Evolutionary conservation across 345 rosid genomes (phyloP), one percentile per base, ranked within the genome.

Genomic region (Trapa incisa): DNA sequence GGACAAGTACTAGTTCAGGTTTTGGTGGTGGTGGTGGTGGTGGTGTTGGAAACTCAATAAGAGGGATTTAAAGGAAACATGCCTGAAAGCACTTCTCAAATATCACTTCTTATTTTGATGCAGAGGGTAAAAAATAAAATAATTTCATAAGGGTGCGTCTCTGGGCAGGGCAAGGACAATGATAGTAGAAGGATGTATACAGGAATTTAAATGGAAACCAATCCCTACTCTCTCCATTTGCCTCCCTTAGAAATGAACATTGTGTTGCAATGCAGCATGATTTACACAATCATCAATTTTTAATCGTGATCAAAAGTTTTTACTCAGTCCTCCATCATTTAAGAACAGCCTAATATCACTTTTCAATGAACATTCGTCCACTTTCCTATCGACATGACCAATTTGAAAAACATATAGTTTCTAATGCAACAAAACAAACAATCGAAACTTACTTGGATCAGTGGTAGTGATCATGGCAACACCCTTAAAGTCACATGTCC

Each of bases 401-500:
- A 58, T 6, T 58, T 10, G 14, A 32, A 58, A 58, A 33, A 58
- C 63, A 58, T 58, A 37, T 5, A 62, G 36, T 36, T 16, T 7
- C 38, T 33, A 15, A 47, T 17, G 5, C 22, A 39, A n/a, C 38
- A 29, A 38, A 32, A 17, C 39, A 36, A 48, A 70, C 6, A n/a
- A 41, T 45, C 33, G 38, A 42, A 3, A 71, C 97, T 86, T 86
- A 94, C 99, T 91, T 78, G 99, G 99, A 72, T 94, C 93, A 6
- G 92, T 84, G 62, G 97, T 87, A 67, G 99, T 94, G 82, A 91
- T 89, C 86, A 82, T 87, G 65, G 92, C 99, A 57, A 86, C 93
- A 39, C 97, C 99, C 81, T 94, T 87, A 79, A 94, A 94, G 77
- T 94, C 96, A 78, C 99, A 94, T 43, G 99, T 85, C 43, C 91